Base-by-base conservation (phyloP, 225 moss, liverwort and hornwort genomes). In the Straminergon stramineum region DNA sequence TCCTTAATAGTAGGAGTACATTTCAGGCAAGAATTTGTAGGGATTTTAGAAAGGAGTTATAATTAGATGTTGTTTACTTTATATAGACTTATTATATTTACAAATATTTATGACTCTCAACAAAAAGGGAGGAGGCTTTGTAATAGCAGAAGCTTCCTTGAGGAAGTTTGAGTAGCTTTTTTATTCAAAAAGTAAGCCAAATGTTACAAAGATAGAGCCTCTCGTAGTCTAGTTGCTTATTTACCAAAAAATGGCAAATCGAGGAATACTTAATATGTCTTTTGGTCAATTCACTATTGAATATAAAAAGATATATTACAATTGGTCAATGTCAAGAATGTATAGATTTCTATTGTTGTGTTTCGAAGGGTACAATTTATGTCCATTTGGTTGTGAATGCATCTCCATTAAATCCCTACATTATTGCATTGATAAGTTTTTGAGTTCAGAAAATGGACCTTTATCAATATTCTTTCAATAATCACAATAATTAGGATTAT, bases 71-170 rank as follows among this genome's bases (percentile, higher is more conserved):
- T 77, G 2, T 8, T 8, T 23, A 32, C 1, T 2, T 37, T 24
- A 24, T 35, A 2, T 23, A 23, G 0, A 55, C 2, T 37, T 55
- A 23, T 15, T 24, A 37, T 24, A 5, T 37, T 78, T 5, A 37
- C 6, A 24, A 24, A 34, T 37, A 22, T 5, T 55, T 37, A 56
- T 37, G 14, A 4, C 78, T 78, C 1, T 6, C 0, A 0, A 15
- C 1, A 0, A 2, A 56, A 79, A 4, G 9, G 3, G 1, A 78
- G 2, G 8, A 78, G 2, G 15, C 55, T 55, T 37, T 78, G 9
- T 9, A 78, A 2, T 0, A 37, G 0, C 5, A 78, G 4, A 31
- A 35, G 5, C 1, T 15, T 6, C 8, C 3, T 35, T 34, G 2
- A 55, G 3, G 1, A 76, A 21, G 21, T 51, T 32, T 52, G 5